These are phyloP conservation scores for Betula pendula DNA, from an alignment of 306 rosid genomes.

Conservation along the genomic window DNA sequence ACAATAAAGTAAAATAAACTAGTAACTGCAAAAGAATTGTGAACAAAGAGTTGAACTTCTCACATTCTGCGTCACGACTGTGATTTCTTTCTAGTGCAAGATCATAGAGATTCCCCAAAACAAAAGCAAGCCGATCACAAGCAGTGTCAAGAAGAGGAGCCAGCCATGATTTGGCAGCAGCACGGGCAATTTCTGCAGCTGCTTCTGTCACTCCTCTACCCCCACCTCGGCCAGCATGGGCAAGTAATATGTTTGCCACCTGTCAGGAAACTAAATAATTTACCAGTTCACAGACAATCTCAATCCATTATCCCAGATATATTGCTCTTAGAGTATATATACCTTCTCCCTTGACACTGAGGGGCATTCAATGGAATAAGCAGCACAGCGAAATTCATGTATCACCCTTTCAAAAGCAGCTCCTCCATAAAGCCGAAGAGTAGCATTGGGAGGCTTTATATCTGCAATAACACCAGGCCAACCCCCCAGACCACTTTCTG, in stretches of 20 bases:
- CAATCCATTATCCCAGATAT: slow-evolving; percentile 5
- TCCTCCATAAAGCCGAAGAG: slow-evolving; percentile 91
- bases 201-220: slow-evolving; percentile 85
- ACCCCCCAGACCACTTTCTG: slow-evolving; percentile 72
- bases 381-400: slow-evolving; percentile 94
- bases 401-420: slow-evolving; percentile 98
- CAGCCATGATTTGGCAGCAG: slow-evolving; percentile 97
- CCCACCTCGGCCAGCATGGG: slow-evolving; percentile 91
- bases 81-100: slow-evolving; percentile 77
- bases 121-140: slow-evolving; percentile 93
- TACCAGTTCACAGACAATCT: slow-evolving; percentile 10
- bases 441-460: slow-evolving; percentile 82
- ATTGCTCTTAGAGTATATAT: slow-evolving; percentile 9
- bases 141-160: slow-evolving; percentile 97
- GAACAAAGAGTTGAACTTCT: slow-evolving; percentile 24
- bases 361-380: slow-evolving; percentile 94
- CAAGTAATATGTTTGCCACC: slow-evolving; percentile 98
- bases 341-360: slow-evolving; percentile 96
- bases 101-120: slow-evolving; percentile 82
- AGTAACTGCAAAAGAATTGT: background rate
- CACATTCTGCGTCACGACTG: slow-evolving; percentile 63
- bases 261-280: slow-evolving; percentile 33
- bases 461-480: slow-evolving; percentile 86
- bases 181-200: slow-evolving; percentile 98
- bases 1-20: background rate